A percentile compares a stretch with the other conserved stretches of the same genome.
Evolutionary conservation across 108 stramenopile genomes (phyloP).

Genomic region (Nannochloropsis oceanica): DNA sequence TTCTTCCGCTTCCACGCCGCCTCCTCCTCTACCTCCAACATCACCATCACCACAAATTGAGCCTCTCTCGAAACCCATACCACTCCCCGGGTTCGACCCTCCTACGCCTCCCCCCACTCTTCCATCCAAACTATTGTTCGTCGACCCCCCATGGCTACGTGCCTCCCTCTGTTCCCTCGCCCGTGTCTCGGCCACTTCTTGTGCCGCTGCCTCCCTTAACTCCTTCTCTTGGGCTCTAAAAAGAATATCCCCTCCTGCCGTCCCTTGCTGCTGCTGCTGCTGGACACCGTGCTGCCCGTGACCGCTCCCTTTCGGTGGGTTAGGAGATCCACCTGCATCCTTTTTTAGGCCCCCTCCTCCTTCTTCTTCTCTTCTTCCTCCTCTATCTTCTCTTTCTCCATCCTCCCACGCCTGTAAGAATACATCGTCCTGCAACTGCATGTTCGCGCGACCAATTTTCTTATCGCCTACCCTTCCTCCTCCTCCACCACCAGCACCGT

Average conservation of each 20-base stretch:
- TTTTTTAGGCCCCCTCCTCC: background rate
- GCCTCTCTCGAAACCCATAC: no score
- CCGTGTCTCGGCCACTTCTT: background rate
- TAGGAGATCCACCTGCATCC: background rate
- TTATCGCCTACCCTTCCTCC: background rate
- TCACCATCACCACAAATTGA: no score
- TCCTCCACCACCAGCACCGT: background rate
- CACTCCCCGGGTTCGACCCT: background rate
- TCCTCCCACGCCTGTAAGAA: background rate
- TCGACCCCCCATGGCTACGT: background rate
- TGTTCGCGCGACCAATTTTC: background rate
- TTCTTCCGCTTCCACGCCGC: background rate
- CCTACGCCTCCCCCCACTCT: background rate
- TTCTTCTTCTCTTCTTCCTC: background rate
- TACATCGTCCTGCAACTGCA: background rate
- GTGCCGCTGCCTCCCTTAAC: background rate
- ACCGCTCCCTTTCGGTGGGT: background rate
- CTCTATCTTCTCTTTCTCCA: background rate
- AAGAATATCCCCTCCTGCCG: background rate
- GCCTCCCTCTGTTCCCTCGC: background rate
- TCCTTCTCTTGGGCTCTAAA: background rate
- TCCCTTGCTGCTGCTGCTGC: background rate
- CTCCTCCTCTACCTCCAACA: no score
- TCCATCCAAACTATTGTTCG: background rate
- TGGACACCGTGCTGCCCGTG: background rate